Evolutionary conservation across 495 filamentous ascomycete species (phyloP).

Genomic region (Podospora fimiseda): DNA sequence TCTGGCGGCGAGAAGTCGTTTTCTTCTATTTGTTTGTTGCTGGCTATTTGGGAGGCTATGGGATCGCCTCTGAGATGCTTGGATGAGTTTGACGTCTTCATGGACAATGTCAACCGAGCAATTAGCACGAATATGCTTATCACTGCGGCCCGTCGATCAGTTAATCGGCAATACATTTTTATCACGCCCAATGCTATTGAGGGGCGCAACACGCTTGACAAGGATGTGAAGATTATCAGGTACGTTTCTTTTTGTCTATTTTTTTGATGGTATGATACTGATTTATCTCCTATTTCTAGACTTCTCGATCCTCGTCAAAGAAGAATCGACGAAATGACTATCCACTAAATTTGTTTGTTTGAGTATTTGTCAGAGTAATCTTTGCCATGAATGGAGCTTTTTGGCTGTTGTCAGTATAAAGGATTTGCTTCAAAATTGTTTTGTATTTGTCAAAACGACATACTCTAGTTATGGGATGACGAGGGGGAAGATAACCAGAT

Average conservation of each 20-base stretch:
- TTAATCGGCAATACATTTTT: conserved; percentile 89
- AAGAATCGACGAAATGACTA: conserved; percentile 32
- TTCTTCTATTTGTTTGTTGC: conserved; percentile 86
- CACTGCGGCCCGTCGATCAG: conserved; percentile 70
- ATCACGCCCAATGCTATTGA: conserved; percentile 91
- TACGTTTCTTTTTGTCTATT: conserved; percentile 35
- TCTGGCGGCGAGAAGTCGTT: conserved; percentile 97
- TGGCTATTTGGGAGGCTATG: conserved; percentile 97
- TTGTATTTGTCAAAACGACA: too few species aligned
- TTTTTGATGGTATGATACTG: conserved; percentile 14
- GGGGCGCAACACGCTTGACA: conserved; percentile 55
- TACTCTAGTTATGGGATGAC: too few species aligned
- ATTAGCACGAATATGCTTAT: conserved; percentile 95
- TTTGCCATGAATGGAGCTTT: conserved; percentile 1
- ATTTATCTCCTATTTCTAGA: conserved; percentile 24
- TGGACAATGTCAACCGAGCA: conserved; percentile 93
- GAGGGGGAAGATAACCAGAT: too few species aligned
- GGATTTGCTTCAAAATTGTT: background rate
- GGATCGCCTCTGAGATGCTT: conserved; percentile 88
- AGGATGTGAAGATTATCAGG: conserved; percentile 82
- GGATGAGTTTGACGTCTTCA: conserved; percentile 99
- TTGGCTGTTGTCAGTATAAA: too few species aligned
- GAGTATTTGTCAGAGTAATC: background rate
- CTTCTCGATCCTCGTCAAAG: conserved; percentile 55
- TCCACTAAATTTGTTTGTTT: background rate